A percentile compares a stretch with the other conserved stretches of the same genome.
phyloP scores from a whole-genome alignment of 768 basidiomycete genomes.

The Kwoniella sp. region DNA sequence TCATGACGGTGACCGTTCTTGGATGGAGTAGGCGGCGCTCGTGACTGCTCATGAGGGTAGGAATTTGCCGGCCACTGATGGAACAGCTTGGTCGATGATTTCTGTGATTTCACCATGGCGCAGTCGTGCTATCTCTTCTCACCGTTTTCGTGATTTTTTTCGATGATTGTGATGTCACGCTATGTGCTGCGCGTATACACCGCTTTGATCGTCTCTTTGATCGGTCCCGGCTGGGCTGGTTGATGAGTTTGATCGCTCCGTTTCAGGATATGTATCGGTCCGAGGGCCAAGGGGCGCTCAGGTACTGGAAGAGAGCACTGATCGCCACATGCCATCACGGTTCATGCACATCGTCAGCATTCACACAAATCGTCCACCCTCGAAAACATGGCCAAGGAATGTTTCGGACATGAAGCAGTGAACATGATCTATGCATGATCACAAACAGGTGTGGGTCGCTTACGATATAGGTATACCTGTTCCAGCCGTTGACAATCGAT shows the following conservation, averaged over 20 bases:
- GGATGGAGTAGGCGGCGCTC: neutral
- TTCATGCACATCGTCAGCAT: too few relatives aligned
- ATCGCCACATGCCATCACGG: too few relatives aligned
- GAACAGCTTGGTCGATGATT: constrained; percentile 16
- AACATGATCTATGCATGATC: too few relatives aligned
- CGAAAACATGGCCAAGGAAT: too few relatives aligned
- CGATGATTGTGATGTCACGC: neutral
- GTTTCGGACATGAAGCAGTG: too few relatives aligned
- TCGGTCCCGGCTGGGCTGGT: neutral
- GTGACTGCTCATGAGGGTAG: neutral
- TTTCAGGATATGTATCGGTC: constrained; percentile 4
- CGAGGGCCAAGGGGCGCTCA: neutral
- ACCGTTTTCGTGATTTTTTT: too few relatives aligned
- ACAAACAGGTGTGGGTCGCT: too few relatives aligned
- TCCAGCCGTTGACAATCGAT: too few relatives aligned
- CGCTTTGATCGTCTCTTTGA: neutral
- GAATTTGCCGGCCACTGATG: constrained; percentile 19
- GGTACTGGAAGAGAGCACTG: too few relatives aligned
- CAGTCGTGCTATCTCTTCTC: too few relatives aligned
- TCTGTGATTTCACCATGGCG: constrained; percentile 23
- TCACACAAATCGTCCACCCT: too few relatives aligned
- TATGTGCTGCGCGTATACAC: neutral
- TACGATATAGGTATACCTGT: too few relatives aligned
- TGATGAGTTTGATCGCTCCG: neutral
- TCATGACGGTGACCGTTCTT: neutral